Base-by-base conservation (phyloP, 306 rosid species). In the Rosa multiflora region DNA sequence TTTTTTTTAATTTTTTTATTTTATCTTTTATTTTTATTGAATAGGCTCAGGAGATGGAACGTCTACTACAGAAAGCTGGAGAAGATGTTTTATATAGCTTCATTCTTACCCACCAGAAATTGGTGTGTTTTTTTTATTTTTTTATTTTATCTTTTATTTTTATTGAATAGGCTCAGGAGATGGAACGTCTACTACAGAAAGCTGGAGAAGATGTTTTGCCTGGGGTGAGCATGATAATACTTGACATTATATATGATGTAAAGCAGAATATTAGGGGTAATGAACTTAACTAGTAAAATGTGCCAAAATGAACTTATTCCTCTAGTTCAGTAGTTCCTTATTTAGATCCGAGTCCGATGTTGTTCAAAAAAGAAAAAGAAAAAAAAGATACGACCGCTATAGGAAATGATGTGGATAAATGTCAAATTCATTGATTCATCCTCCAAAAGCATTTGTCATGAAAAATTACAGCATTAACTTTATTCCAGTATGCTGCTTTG, bases 21-120 rank as follows among this genome's bases (percentile, higher is more conserved):
- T 40, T 40, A 20, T 8, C 21, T n/a, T 40, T 75, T 13, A 6
- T 70, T 82, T 63, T 81, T 40, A 58, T 86, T 81, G 76, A 70
- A 78, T 82, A 95, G 99, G 97, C 90, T 72, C 88, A 88, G 80
- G 99, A 88, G 81, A 92, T 92, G 99, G 99, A 87, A 72, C 78
- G 15, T 1, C 86, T 95, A 79, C 71, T 95, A 81, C 79, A 84
- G 87, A 90, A 88, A 83, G 96, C 72, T 76, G 97, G 90, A 74
- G 94, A 88, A 88, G 89, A 91, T 55, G n/a, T n/a, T n/a, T n/a
- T n/a, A n/a, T n/a, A n/a, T n/a, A n/a, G n/a, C n/a, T n/a, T n/a
- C n/a, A n/a, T n/a, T n/a, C n/a, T n/a, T n/a, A n/a, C n/a, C n/a
- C n/a, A n/a, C n/a, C n/a, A n/a, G n/a, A n/a, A n/a, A n/a, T n/a